phyloP scores from a whole-genome alignment of 768 basidiomycete genomes.

The Fibroporia radiculosa region DNA sequence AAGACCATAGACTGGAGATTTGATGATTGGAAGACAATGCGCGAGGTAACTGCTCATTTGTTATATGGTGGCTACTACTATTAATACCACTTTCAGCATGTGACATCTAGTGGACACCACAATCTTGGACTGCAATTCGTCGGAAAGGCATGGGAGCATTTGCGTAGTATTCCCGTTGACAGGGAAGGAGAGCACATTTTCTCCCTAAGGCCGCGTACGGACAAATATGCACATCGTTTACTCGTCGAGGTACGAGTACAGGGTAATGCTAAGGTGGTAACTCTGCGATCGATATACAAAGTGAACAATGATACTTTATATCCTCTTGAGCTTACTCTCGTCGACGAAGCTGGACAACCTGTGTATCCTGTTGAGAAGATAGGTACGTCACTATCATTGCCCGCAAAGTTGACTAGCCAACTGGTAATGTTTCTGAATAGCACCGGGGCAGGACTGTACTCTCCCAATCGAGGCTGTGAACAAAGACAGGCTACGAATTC shows the following conservation, averaged over 20 bases:
- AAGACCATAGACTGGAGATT: conserved; percentile 91
- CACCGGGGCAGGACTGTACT: conserved; percentile 81
- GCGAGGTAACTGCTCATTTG: conserved; percentile 55
- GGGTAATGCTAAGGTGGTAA: conserved; percentile 91
- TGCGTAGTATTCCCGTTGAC: conserved; percentile 86
- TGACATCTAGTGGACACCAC: conserved; percentile 58
- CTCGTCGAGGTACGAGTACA: conserved; percentile 86
- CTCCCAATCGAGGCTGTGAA: conserved; percentile 88
- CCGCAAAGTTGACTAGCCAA: not conserved
- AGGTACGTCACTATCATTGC: conserved; percentile 28
- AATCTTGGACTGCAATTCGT: conserved; percentile 79
- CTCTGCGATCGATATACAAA: conserved; percentile 86
- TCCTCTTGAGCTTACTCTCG: conserved; percentile 84
- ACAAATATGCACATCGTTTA: conserved; percentile 71
- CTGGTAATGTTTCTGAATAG: conserved; percentile 23
- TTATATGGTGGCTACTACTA: not conserved
- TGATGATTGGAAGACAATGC: conserved; percentile 89
- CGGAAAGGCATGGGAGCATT: conserved; percentile 82
- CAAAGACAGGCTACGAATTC: conserved; percentile 71
- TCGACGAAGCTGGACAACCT: conserved; percentile 80
- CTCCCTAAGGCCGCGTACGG: conserved; percentile 69
- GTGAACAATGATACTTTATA: conserved; percentile 88
- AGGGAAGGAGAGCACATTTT: conserved; percentile 89
- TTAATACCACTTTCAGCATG: conserved; percentile 26
- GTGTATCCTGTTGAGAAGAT: conserved; percentile 79